Evolutionary conservation across 345 rosid genomes (phyloP).

Genomic region (Eucalyptus viminalis): DNA sequence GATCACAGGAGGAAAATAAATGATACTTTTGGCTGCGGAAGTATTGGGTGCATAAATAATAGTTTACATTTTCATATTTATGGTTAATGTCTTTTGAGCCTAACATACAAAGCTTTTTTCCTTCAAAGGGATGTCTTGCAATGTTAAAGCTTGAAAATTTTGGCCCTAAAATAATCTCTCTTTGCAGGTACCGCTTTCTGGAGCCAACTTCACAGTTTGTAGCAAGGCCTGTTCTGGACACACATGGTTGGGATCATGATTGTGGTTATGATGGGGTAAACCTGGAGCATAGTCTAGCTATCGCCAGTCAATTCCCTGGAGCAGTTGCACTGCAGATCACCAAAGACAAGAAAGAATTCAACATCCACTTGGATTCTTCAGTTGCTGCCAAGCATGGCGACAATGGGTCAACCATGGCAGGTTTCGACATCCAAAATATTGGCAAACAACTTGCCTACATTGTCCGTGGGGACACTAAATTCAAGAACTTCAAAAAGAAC

Average conservation of each 20-base stretch:
- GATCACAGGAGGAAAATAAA: background rate
- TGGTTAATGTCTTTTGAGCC: background rate
- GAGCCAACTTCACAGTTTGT: slow-evolving; percentile 79
- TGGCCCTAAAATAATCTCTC: background rate
- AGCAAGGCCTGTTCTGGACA: slow-evolving; percentile 85
- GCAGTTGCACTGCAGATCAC: slow-evolving; percentile 75
- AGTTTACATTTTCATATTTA: background rate
- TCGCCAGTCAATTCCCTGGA: slow-evolving; percentile 58
- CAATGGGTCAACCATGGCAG: slow-evolving; percentile 82
- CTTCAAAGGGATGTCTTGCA: background rate
- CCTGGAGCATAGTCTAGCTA: slow-evolving; percentile 57
- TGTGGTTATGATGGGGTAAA: slow-evolving; percentile 95
- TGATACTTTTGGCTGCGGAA: background rate
- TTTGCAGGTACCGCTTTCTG: slow-evolving; percentile 56
- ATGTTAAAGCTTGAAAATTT: background rate
- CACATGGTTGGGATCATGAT: slow-evolving; percentile 99
- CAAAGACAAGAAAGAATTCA: slow-evolving; percentile 94
- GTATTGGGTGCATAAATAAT: background rate
- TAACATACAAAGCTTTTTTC: background rate
- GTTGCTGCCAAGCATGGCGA: slow-evolving; percentile 72
- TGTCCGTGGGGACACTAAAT: slow-evolving; percentile 76
- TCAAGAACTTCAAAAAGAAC: slow-evolving; percentile 64
- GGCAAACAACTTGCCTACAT: slow-evolving; percentile 91
- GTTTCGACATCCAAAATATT: slow-evolving; percentile 91
- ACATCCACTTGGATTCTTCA: slow-evolving; percentile 87